phyloP scores from a whole-genome alignment of 257 asterid species.

The Solanum corneliomulleri region DNA sequence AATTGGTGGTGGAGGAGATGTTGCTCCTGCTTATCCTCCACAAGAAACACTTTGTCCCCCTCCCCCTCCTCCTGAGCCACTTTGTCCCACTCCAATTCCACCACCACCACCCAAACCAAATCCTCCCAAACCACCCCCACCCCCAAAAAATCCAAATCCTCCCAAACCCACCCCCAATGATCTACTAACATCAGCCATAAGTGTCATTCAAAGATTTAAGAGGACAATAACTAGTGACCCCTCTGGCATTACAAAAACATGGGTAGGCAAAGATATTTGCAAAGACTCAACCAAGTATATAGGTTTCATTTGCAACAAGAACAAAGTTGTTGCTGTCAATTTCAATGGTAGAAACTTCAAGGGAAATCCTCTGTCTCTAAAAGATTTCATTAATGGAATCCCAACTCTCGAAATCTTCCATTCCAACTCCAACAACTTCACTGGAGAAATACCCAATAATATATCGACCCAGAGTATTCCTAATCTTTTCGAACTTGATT shows the following conservation, averaged over 20 bases:
- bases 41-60: neutral
- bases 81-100: neutral
- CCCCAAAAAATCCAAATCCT: neutral
- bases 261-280: constrained; percentile 39
- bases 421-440: constrained; percentile 40
- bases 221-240: constrained; percentile 15
- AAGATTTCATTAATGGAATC: constrained; percentile 11
- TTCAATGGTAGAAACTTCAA: constrained; percentile 21
- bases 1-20: constrained; percentile 1
- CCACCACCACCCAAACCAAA: neutral
- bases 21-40: constrained; percentile 2
- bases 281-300: constrained; percentile 17
- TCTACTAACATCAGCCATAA: neutral
- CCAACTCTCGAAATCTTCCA: constrained; percentile 35
- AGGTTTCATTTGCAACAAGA: constrained; percentile 46
- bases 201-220: constrained; percentile 19
- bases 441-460: constrained; percentile 19
- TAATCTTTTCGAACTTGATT: constrained; percentile 41
- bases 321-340: constrained; percentile 24
- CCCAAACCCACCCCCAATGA: neutral
- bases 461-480: neutral
- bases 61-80: neutral
- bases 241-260: neutral
- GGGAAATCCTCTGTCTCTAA: neutral
- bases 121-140: neutral